These are phyloP conservation scores for Plasmopara viticola DNA, from an alignment of 352 stramenopile genomes.

Conservation along the genomic window DNA sequence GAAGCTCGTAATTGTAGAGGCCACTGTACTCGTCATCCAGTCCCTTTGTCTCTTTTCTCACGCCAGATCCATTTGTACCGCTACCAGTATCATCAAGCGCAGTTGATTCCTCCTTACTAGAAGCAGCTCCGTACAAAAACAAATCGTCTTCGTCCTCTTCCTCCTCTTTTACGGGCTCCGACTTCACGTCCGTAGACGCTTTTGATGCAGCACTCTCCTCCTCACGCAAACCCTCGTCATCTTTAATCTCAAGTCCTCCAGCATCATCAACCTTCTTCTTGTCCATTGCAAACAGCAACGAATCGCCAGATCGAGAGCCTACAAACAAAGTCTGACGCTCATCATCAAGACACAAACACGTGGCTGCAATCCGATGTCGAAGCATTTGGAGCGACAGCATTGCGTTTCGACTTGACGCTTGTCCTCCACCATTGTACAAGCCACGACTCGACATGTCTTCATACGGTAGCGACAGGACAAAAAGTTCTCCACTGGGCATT, in stretches of 20 bases:
- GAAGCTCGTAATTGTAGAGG: constrained; percentile 46
- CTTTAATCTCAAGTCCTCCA: constrained; percentile 20
- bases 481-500: constrained; percentile 52
- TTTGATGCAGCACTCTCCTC: constrained; percentile 22
- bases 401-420: constrained; percentile 20
- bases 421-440: constrained; percentile 21
- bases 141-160: constrained; percentile 70
- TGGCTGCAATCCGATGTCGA: constrained; percentile 35
- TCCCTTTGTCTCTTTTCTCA: constrained; percentile 16
- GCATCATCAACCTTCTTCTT: constrained; percentile 27
- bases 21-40: constrained; percentile 14
- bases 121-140: constrained; percentile 59
- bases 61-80: constrained; percentile 6
- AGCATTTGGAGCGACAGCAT: constrained; percentile 55
- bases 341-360: constrained; percentile 58
- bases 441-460: constrained; percentile 41
- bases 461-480: constrained; percentile 54
- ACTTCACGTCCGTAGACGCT: constrained; percentile 8
- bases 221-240: constrained; percentile 18
- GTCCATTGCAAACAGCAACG: constrained; percentile 56
- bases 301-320: constrained; percentile 75
- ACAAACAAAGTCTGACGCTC: constrained; percentile 68
- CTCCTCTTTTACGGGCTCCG: constrained; percentile 20
- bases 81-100: constrained; percentile 1
- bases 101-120: constrained; percentile 21